Base-by-base conservation (phyloP, 1,139 yeast genomes). In the Yamadazyma aaseri region DNA sequence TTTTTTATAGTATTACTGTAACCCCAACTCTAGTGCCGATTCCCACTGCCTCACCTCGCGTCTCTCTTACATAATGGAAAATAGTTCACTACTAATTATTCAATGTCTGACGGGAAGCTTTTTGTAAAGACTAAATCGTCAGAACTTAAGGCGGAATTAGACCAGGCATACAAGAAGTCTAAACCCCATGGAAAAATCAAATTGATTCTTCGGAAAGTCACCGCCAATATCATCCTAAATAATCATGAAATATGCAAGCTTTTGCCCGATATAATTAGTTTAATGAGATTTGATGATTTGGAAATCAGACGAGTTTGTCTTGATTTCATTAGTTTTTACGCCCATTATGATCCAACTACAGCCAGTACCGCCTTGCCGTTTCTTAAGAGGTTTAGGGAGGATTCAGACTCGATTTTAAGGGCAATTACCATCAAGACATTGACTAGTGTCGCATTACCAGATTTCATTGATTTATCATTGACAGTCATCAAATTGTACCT, bases 171-270 rank as follows among this genome's bases (percentile, higher is more conserved):
- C 46, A 76, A 72, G 51, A 73, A 72, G 50, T 78, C 79, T 46
- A 67, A 65, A 41, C 71, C 75, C 3, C 66, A 62, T 24, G 49
- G 49, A 41, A 66, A 60, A 55, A 70, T 81, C 50, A 81, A 78
- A 53, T 61, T 73, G 15, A 80, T 87, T 1, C 63, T 92, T 45
- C 82, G 81, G 56, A 85, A 85, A 53, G 73, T 87, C 20, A 71
- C 89, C 6, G 95, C 96, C 29, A 90, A 89, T 55, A 73, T 87
- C 59, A 82, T 94, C 4, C 70, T 89, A 61, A 89, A 89, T 38
- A 87, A 87, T 53, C 72, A 73, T 44, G 97, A 90, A 51, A 75
- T 89, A 76, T 70, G 79, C 8, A 53, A 65, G 24, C 54, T 90
- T 40, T 75, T 82, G 53, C 81, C 83, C 1, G 95, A 85, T 31